Evolutionary conservation across 2,329 filamentous ascomycete genomes (phyloP).

Genomic region (Rhynchosporium secalis): DNA sequence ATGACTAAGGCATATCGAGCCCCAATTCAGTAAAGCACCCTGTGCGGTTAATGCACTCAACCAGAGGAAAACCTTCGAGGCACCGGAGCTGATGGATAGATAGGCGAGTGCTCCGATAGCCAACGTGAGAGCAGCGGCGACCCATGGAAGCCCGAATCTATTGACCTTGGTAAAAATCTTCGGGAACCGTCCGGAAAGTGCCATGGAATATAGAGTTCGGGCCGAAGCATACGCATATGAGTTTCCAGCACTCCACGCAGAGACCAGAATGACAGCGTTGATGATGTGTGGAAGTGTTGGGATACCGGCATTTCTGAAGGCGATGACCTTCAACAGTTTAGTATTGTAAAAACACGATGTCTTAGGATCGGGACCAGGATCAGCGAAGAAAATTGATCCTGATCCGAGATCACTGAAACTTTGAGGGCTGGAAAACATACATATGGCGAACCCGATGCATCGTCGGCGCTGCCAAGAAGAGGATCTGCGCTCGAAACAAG

Average conservation of each 20-base stretch:
- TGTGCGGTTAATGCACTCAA: constrained; percentile 62
- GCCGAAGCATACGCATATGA: constrained; percentile 61
- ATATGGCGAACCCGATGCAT: neutral
- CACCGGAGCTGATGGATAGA: constrained; percentile 62
- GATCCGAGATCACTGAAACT: neutral
- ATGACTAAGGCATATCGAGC: constrained; percentile 58
- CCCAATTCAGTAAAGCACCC: constrained; percentile 65
- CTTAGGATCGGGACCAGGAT: too few species aligned
- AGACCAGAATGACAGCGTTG: constrained; percentile 74
- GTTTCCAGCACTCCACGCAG: constrained; percentile 69
- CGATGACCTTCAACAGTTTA: constrained; percentile 45
- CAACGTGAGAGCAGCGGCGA: constrained; percentile 41
- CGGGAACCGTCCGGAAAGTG: constrained; percentile 56
- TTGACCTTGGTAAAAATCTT: constrained; percentile 56
- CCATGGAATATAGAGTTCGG: constrained; percentile 59
- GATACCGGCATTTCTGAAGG: constrained; percentile 68
- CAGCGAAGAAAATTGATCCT: too few species aligned
- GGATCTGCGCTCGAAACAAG: constrained; percentile 56
- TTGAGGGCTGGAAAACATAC: neutral
- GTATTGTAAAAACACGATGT: neutral
- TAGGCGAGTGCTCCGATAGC: constrained; percentile 60
- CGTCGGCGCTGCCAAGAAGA: too few species aligned
- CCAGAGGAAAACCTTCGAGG: constrained; percentile 64
- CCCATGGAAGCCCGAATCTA: constrained; percentile 55
- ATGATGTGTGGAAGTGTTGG: constrained; percentile 69